phyloP scores from a whole-genome alignment of 306 rosid genomes.

The Astragalus glycyphyllos region DNA sequence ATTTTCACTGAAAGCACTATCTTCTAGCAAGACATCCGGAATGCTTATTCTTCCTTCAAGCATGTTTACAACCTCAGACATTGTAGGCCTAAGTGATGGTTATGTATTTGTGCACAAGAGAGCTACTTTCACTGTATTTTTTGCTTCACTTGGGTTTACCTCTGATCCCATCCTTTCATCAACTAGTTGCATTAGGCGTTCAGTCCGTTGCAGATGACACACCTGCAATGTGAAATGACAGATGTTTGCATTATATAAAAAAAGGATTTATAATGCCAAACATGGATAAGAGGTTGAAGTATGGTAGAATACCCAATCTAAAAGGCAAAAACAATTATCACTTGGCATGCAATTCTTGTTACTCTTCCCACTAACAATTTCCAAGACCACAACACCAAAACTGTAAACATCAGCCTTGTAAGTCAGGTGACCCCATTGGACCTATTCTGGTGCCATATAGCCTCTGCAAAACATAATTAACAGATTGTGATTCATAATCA shows the following conservation, averaged over 20 bases:
- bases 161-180: constrained; percentile 59
- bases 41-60: constrained; percentile 57
- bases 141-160: constrained; percentile 54
- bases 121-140: constrained; percentile 58
- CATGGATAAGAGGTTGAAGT: constrained; percentile 41
- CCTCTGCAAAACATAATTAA: constrained; percentile 56
- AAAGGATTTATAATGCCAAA: neutral
- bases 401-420: constrained; percentile 71
- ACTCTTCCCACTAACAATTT: constrained; percentile 56
- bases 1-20: constrained; percentile 45
- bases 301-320: constrained; percentile 59
- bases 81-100: constrained; percentile 58
- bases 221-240: constrained; percentile 44
- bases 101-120: constrained; percentile 57
- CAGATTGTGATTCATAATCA: constrained; percentile 9
- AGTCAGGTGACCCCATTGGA: constrained; percentile 62
- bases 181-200: constrained; percentile 51
- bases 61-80: constrained; percentile 74
- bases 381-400: constrained; percentile 68
- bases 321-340: constrained; percentile 63
- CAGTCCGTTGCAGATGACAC: constrained; percentile 42
- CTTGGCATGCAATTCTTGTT: constrained; percentile 49
- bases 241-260: constrained; percentile 21
- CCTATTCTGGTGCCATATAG: constrained; percentile 82
- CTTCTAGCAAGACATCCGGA: constrained; percentile 46